Evolutionary conservation across 176 grass and related monocot species (phyloP).

Genomic region (Dendrocalamus sinicus): DNA sequence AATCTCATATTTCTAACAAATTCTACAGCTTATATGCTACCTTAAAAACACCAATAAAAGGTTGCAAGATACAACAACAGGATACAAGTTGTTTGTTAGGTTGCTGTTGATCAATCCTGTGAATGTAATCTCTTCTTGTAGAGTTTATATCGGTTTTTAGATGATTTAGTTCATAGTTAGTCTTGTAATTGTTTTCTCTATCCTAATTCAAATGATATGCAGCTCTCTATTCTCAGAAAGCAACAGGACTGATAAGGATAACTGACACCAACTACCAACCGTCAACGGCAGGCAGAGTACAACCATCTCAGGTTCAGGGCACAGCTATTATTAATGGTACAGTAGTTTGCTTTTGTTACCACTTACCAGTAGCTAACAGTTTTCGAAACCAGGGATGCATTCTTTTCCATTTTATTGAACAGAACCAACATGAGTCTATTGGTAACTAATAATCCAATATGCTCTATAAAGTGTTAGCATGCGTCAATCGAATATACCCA

Average conservation of each 20-base stretch:
- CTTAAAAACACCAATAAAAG: not conserved
- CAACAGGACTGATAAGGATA: not conserved
- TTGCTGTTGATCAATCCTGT: conserved; percentile 13
- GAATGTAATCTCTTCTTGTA: not conserved
- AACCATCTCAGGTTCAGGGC: not conserved
- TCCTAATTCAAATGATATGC: not conserved
- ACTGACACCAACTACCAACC: not conserved
- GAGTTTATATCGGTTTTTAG: not conserved
- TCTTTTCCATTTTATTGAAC: not conserved
- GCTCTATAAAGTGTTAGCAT: not conserved
- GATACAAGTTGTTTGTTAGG: not conserved
- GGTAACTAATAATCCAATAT: not conserved
- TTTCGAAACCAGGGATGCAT: conserved; percentile 1
- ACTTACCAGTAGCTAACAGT: not conserved
- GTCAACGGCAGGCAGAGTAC: not conserved
- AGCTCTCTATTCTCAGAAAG: not conserved
- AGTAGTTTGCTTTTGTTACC: not conserved
- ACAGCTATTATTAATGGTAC: conserved; percentile 10
- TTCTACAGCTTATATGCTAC: conserved; percentile 3
- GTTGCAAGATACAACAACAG: not conserved
- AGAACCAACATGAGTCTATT: not conserved
- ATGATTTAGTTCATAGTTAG: conserved; percentile 20
- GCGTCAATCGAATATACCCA: not conserved
- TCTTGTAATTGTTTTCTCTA: not conserved
- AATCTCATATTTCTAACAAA: not conserved